Evolutionary conservation across 2,329 filamentous ascomycete species (phyloP), one percentile per base, ranked within the genome.

Genomic region (Ophiostoma sp.): DNA sequence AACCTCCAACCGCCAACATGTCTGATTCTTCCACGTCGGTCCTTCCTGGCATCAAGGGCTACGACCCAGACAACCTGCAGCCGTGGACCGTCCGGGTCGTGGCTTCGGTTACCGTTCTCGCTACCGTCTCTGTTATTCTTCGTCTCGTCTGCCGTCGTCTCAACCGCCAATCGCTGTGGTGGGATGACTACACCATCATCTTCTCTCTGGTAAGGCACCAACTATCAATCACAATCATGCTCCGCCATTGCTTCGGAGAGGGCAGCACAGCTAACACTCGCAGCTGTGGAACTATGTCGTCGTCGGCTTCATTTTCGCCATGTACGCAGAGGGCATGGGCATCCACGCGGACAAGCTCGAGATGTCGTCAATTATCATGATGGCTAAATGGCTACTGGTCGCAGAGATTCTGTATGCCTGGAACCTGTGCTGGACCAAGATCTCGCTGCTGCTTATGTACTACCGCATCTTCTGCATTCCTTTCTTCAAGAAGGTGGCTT

Each of bases 391-490:
- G 62, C 62, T 65, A 8, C 62, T 65, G 20, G 62, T 65, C 8
- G 62, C 62, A n/a, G 62, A 65, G 62, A 65, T 65, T 4, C 33
- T 65, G 35, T 65, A 65, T 35, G 62, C 62, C 33, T 65, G 62
- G 62, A 39, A 65, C 35, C 20, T 65, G 7, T 65, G 62, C 62
- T 65, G 33, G 20, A 65, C 62, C 62, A 65, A 65, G 62, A 65
- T 65, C 62, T 65, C 62, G 20, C 62, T 65, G 62, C 35, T 65
- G 62, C 62, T 65, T 15, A 65, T 65, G 62, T 65, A 65, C 62
- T 65, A 65, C 62, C 62, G 62, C 62, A 65, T 65, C 20, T 65
- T 65, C 33, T 65, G 62, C 33, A 65, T 65, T 65, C 62, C 62
- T 35, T 65, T 65, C 35, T 65, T 65, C 35, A 65, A 65, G 20